phyloP scores from a whole-genome alignment of 208 protist species.

The Leishmania tropica region DNA sequence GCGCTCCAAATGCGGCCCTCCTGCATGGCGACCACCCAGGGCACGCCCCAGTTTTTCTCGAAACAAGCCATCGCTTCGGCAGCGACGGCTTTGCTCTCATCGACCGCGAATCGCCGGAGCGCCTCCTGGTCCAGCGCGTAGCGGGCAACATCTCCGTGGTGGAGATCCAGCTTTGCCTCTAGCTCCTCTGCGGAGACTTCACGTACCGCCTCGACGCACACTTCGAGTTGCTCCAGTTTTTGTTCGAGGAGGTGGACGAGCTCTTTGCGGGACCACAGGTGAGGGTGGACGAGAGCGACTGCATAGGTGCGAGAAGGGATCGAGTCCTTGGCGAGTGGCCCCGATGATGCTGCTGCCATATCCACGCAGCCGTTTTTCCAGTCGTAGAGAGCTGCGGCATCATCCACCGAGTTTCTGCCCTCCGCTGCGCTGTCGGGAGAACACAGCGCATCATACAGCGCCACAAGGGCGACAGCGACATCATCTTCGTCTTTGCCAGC shows the following conservation, averaged over 20 bases:
- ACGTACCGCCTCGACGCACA: conserved; percentile 43
- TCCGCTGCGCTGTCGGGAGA: conserved; percentile 20
- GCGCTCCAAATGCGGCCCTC: conserved; percentile 75
- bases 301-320: conserved; percentile 8
- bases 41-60: conserved; percentile 41
- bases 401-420: conserved; percentile 2
- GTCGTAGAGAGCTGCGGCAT: conserved; percentile 22
- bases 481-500: conserved; percentile 38
- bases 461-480: conserved; percentile 26
- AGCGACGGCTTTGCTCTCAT: conserved; percentile 27
- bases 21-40: conserved; percentile 57
- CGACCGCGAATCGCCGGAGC: conserved; percentile 13
- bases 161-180: conserved; percentile 62
- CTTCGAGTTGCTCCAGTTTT: conserved; percentile 20
- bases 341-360: background rate
- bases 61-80: conserved; percentile 36
- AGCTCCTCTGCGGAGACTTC: conserved; percentile 48
- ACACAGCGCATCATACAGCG: conserved; percentile 27
- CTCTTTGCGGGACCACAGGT: conserved; percentile 12
- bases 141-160: conserved; percentile 67
- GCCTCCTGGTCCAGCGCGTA: conserved; percentile 57
- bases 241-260: conserved; percentile 35
- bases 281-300: conserved; percentile 48
- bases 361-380: conserved; percentile 9
- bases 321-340: background rate